Evolutionary conservation across 2,329 filamentous ascomycete species (phyloP), one percentile per base, ranked within the genome.

Genomic region (Stachybotrys chartarum): DNA sequence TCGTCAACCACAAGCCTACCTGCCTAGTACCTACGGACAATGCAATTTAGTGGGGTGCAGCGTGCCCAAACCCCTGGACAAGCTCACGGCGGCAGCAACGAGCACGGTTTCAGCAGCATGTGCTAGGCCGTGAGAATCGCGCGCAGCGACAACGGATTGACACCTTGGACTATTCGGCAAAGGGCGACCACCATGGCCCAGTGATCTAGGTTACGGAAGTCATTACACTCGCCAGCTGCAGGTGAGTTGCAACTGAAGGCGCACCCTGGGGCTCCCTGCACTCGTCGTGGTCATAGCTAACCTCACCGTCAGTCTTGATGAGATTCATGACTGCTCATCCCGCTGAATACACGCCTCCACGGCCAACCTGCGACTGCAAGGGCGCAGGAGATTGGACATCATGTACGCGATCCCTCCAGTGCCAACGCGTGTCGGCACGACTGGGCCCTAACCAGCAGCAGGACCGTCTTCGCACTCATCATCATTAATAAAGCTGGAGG

Each of bases 401-500:
- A 42, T 42, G 35, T 42, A 42, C 35, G 35, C 14, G 35, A 42
- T 42, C 24, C 24, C 24, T 24, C 24, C 24, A 24, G 24, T 24
- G 24, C 24, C 24, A 2, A 24, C 24, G 24, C 24, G 24, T 24
- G 24, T 24, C 35, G 35, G 14, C 10, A 14, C 35, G 14, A 42
- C 35, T 42, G 35, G 35, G 35, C 35, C 35, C 52, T 55, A 32
- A 53, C 53, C 47, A 32, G 51, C 35, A 51, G 54, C 63, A 97
- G 92, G 94, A 90, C 91, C 62, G 88, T 99, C 71, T 94, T 95
- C 73, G 86, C 92, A 57, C 87, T 99, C 68, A 91, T 97, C 71
- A 88, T 99, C 71, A 96, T 99, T 78, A 97, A 97, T 80, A 99
- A 99, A 81, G 92, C 94, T 61, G 94, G 92, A 58, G 94, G 94